Base-by-base conservation (phyloP, 495 filamentous ascomycete genomes). In the Chaetomidium leptoderma region DNA sequence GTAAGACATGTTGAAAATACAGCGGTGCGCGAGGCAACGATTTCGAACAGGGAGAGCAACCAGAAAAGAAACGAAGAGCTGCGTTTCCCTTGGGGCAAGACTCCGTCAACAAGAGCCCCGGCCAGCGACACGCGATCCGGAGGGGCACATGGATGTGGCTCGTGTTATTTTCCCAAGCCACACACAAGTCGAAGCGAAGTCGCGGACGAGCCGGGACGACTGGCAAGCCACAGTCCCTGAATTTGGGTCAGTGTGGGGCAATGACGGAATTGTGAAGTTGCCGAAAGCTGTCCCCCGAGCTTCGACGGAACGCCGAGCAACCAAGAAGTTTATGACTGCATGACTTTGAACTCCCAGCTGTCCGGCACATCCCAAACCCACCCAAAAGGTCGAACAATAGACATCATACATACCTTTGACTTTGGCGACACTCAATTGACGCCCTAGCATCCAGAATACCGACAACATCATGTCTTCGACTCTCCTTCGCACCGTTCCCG, bases 1-100 rank as follows among this genome's bases (percentile, higher is more conserved):
- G 78, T 98, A 98, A 36, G 85, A 87, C 76, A 88, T 88, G 75
- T 81, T 85, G 68, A n/a, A 6, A 10, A 14, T 44, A 24, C 11
- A 13, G 24, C 8, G 11, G 21, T 13, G 9, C 19, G 8, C 8
- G 19, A 8, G 10, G 21, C 17, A 24, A 5, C 40, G 21, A 16
- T 13, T 6, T 44, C 3, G 40, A 24, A 4, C 10, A 44, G 16
- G 4, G 0, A 44, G 17, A 9, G 21, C 21, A 13, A 45, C 23
- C 4, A 2, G 11, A 17, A 40, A 21, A 26, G 19, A 9, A n/a
- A 30, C 27, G 19, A 9, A n/a, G 30, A 37, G 0, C 14, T 9
- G 24, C 24, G 43, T 29, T 27, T 27, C 26, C 43, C 24, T 27
- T 4, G 4, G 33, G 1, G 16, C 9, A 21, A 17, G 24, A 7